Evolutionary conservation across 176 grass and related monocot species (phyloP), one percentile per base, ranked within the genome.

Genomic region (Carex cristatella): DNA sequence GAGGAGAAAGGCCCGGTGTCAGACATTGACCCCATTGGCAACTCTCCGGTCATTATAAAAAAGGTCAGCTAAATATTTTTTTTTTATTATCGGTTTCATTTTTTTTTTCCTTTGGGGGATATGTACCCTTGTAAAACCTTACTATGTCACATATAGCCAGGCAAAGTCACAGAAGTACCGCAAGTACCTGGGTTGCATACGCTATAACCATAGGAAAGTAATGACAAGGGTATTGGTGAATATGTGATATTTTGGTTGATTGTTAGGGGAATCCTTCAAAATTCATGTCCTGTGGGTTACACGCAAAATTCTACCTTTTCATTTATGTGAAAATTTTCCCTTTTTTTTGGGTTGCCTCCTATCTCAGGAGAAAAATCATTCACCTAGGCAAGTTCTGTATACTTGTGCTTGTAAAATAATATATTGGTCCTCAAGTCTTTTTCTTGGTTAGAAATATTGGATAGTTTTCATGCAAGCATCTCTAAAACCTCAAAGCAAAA

Each of bases 21-120:
- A 82, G 87, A 99, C 86, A 87, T 99, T 59, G 90, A 99, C 83
- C 96, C 96, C 12, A 95, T 95, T 54, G 96, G 96, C 55, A 99
- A 99, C 81, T 99, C 96, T 60, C 96, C 96, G 37, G 96, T 95
- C 69, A 99, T 99, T 81, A 99, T 99, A 77, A 88, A 91, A 81
- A 98, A 98, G 95, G 95, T 98, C 88, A 16, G 9, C 87, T 44
- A 28, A 23, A 38, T 60, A 3, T 80, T n/a, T 33, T 6, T 58
- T 30, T 68, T 68, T 73, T 46, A 30, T 55, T 78, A 49, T 53
- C 63, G 2, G 64, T 49, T 57, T 53, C 27, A 51, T 54, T 18
- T 33, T 28, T 35, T 19, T 63, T 63, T 23, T 46, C 15, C 8
- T 49, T 48, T 23, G 69, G 76, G 56, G 16, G 53, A 60, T 35